Percentiles rank a stretch among this genome's conserved stretches.
phyloP scores from a whole-genome alignment of 768 basidiomycete species.

The Phaeotremella skinneri region DNA sequence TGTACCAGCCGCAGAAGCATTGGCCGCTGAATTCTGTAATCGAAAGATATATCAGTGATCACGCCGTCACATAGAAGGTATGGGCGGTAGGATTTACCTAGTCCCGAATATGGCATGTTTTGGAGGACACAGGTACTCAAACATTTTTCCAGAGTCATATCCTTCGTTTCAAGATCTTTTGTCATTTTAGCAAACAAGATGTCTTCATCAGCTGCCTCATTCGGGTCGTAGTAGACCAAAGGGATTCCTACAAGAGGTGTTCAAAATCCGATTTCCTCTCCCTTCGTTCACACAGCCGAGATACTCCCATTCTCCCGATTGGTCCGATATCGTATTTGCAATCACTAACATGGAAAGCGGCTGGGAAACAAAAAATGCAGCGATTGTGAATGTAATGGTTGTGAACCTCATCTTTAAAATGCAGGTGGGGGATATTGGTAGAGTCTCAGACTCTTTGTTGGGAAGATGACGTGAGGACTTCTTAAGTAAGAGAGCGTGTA shows the following conservation, averaged over 20 bases:
- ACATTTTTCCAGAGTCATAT: background rate
- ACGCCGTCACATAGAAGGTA: background rate
- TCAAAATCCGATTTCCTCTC: constrained; percentile 1
- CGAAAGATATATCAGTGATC: background rate
- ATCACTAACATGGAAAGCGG: no score
- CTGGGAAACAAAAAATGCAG: no score
- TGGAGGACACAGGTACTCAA: background rate
- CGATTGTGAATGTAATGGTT: no score
- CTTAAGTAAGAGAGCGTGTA: no score
- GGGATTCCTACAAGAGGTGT: background rate
- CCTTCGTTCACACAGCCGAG: constrained; percentile 5
- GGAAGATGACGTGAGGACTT: no score
- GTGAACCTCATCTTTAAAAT: no score
- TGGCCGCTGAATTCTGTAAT: background rate
- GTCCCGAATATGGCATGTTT: background rate
- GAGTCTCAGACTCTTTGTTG: no score
- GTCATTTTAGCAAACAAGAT: no score
- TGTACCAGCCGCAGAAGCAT: background rate
- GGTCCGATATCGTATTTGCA: no score
- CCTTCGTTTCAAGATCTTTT: background rate
- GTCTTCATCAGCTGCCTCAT: background rate
- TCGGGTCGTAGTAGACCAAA: no score
- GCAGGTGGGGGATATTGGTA: no score
- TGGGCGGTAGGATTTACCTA: background rate
- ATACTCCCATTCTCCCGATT: background rate